These are phyloP conservation scores for Artemisia argyi DNA, from an alignment of 129 eudicot species.

Conservation along the genomic window DNA sequence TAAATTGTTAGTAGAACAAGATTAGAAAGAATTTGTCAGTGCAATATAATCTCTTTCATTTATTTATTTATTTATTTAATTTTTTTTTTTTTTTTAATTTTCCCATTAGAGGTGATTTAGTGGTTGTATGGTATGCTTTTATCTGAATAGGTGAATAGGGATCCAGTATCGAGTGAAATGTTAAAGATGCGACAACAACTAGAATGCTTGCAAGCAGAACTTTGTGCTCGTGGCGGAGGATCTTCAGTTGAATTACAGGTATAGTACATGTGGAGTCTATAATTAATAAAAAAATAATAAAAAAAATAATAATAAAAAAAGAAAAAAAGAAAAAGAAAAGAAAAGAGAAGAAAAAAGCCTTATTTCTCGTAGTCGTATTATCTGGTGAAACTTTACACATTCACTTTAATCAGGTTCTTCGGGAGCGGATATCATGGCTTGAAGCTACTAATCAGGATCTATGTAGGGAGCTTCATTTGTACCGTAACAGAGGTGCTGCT, in stretches of 20 bases:
- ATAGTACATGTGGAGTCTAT: background rate
- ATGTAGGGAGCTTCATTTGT: constrained; percentile 69
- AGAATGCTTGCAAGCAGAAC: constrained; percentile 97
- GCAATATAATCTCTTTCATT: too few species aligned
- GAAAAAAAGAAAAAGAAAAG: too few species aligned
- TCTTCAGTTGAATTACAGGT: constrained; percentile 87
- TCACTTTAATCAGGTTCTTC: constrained; percentile 51
- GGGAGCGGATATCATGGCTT: constrained; percentile 86
- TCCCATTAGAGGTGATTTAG: background rate
- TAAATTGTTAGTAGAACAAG: too few species aligned
- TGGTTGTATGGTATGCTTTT: background rate
- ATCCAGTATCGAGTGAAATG: constrained; percentile 96
- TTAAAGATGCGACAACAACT: constrained; percentile 95
- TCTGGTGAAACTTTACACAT: background rate
- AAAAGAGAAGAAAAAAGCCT: too few species aligned
- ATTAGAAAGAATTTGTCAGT: background rate
- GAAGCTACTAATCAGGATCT: constrained; percentile 94
- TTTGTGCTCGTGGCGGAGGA: constrained; percentile 91
- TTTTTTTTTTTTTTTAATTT: background rate
- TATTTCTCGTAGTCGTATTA: background rate
- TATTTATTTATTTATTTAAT: too few species aligned
- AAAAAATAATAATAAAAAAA: background rate
- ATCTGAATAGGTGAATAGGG: constrained; percentile 81
- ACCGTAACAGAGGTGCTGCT: constrained; percentile 51
- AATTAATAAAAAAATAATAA: too few species aligned